Conservation (phyloP, 116 monocot genomes). For the Posidonia oceanica region DNA sequence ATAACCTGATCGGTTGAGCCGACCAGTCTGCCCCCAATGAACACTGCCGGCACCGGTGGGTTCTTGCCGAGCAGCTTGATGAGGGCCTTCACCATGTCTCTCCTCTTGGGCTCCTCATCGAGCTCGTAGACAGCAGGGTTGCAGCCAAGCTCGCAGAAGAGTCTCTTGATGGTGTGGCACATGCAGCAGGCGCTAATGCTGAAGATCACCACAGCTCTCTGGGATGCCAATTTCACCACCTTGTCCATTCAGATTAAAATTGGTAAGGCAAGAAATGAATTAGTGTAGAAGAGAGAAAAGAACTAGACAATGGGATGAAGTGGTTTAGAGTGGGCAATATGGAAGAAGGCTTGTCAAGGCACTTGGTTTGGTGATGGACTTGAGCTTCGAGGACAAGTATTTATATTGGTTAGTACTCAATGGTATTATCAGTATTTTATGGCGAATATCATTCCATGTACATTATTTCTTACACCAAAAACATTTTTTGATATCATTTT, state of each 20-base stretch:
- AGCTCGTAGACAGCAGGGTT: constrained; percentile 30
- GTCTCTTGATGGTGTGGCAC: constrained; percentile 33
- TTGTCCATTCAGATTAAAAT: constrained; percentile 9
- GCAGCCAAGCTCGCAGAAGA: constrained; percentile 39
- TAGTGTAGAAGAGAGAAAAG: too few relatives aligned
- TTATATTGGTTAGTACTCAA: background rate
- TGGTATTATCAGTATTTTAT: background rate
- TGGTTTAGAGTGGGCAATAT: background rate
- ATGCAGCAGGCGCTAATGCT: constrained; percentile 27
- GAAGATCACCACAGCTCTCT: constrained; percentile 26
- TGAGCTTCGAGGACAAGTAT: background rate
- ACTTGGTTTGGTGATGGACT: background rate
- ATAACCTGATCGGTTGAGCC: constrained; percentile 41
- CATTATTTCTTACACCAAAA: too few relatives aligned
- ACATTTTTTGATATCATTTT: too few relatives aligned
- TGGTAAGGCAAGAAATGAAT: too few relatives aligned
- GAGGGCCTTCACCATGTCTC: constrained; percentile 41
- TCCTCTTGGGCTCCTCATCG: constrained; percentile 29
- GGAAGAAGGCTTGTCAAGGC: background rate
- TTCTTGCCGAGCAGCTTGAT: constrained; percentile 18
- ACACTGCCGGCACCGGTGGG: constrained; percentile 32
- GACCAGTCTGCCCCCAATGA: constrained; percentile 37
- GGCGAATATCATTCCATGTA: background rate
- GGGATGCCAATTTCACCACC: constrained; percentile 19
- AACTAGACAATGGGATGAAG: too few relatives aligned